Percentiles rank a stretch among this genome's conserved stretches.
phyloP scores from a whole-genome alignment of 129 eudicot species.

The Saussurea involucrata region DNA sequence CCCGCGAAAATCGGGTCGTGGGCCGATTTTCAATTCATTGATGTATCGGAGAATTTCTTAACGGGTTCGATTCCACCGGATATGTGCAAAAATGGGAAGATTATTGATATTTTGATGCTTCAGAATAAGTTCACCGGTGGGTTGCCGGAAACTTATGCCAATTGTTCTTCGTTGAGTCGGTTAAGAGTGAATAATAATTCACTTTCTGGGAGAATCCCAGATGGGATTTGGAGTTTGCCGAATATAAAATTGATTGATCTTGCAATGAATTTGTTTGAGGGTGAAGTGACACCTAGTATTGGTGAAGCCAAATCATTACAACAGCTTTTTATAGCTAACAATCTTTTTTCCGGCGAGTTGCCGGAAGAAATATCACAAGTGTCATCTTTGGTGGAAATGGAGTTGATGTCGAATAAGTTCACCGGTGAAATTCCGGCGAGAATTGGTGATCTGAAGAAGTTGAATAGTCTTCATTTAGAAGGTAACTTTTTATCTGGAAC shows the following conservation, averaged over 20 bases:
- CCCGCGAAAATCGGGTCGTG: constrained; percentile 61
- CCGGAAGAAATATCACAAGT: constrained; percentile 41
- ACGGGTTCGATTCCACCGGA: constrained; percentile 61
- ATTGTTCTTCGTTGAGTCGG: constrained; percentile 25
- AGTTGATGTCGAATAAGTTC: constrained; percentile 47
- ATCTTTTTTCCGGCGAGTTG: constrained; percentile 53
- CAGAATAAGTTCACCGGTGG: constrained; percentile 66
- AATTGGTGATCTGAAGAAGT: constrained; percentile 38
- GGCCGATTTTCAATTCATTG: constrained; percentile 47
- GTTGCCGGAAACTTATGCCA: constrained; percentile 31
- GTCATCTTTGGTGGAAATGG: constrained; percentile 45
- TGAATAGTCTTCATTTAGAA: constrained; percentile 43
- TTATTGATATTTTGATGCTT: constrained; percentile 38
- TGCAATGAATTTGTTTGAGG: constrained; percentile 58
- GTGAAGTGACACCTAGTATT: constrained; percentile 37
- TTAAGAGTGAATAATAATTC: constrained; percentile 30
- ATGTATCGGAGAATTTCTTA: constrained; percentile 46
- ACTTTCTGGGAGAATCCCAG: constrained; percentile 27
- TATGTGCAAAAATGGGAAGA: constrained; percentile 49
- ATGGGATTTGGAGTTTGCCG: constrained; percentile 31
- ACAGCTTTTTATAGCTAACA: constrained; percentile 47
- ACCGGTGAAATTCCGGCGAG: constrained; percentile 47
- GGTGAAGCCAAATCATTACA: constrained; percentile 48
- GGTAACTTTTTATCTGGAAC: constrained; percentile 46
- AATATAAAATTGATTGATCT: constrained; percentile 20